Conservation (phyloP, 176 grass and related monocot species). For the Juncus effusus region DNA sequence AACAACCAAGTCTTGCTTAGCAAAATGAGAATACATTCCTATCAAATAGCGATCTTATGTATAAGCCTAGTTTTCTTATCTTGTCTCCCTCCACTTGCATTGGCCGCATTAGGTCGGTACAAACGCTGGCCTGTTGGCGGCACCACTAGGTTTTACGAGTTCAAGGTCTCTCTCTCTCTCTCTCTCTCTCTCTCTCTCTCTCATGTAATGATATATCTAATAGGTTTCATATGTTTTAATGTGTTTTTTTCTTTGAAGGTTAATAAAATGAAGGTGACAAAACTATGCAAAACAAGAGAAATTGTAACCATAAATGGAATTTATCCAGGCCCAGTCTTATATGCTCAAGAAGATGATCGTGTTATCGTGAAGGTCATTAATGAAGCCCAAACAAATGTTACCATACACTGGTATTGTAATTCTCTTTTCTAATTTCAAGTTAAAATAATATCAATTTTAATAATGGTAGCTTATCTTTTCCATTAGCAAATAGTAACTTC, state of each 20-base stretch:
- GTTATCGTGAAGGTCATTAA: conserved; percentile 37
- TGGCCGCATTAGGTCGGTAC: conserved; percentile 10
- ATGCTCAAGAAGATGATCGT: conserved; percentile 21
- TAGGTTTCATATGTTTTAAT: background rate
- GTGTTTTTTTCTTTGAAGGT: conserved; percentile 26
- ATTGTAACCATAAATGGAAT: conserved; percentile 29
- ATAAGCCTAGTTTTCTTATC: conserved; percentile 15
- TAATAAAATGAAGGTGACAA: conserved; percentile 19
- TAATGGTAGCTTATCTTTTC: background rate
- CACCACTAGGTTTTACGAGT: conserved; percentile 30
- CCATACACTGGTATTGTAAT: conserved; percentile 29
- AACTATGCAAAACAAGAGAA: conserved; percentile 23
- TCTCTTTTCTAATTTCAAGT: background rate
- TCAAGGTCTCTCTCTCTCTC: conserved; percentile 32
- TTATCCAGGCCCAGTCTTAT: conserved; percentile 18
- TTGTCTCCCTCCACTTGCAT: conserved; percentile 4
- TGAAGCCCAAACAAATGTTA: conserved; percentile 17
- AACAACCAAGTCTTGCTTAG: background rate
- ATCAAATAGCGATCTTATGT: conserved; percentile 6
- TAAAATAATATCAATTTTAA: background rate
- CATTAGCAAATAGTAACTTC: too few species aligned
- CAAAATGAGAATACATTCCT: conserved; percentile 9
- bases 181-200: background rate
- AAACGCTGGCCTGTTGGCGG: conserved; percentile 25
- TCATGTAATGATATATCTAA: background rate